phyloP scores from a whole-genome alignment of 2,329 filamentous ascomycete species.

The Penicillium palitans region DNA sequence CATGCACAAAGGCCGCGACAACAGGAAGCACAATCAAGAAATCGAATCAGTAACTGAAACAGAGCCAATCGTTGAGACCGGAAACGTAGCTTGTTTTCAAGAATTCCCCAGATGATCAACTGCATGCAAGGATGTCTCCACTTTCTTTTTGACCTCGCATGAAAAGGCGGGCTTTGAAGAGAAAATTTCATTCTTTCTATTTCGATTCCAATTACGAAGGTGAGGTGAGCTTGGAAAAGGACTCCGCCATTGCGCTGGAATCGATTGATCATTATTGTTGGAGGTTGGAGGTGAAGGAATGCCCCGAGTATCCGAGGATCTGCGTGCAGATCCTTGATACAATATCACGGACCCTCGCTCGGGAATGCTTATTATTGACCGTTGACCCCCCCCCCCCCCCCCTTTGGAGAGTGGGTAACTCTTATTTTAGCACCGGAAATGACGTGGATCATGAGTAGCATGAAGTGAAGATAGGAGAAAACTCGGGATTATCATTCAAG shows the following conservation, averaged over 20 bases:
- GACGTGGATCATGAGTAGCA: neutral
- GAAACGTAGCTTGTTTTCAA: conserved; percentile 6
- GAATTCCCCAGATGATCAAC: conserved; percentile 19
- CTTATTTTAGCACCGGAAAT: neutral
- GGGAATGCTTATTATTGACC: conserved; percentile 6
- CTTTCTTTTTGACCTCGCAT: conserved; percentile 8
- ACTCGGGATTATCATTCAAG: neutral
- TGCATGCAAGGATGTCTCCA: conserved; percentile 24
- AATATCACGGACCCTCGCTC: conserved; percentile 1
- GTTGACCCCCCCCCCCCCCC: neutral
- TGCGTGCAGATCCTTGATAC: conserved; percentile 7
- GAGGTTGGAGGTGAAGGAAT: conserved; percentile 2
- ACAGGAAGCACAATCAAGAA: conserved; percentile 3
- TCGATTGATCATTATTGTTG: neutral
- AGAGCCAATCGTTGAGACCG: conserved; percentile 16
- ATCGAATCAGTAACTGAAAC: conserved; percentile 8
- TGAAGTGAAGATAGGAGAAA: neutral
- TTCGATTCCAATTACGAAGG: neutral
- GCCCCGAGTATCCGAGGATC: conserved; percentile 2
- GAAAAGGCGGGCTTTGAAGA: neutral
- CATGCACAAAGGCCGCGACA: neutral
- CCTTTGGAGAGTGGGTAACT: neutral
- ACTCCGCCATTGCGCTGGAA: neutral
- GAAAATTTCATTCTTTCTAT: neutral
- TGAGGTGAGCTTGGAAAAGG: neutral